Evolutionary conservation across 306 rosid genomes (phyloP), one percentile per base, ranked within the genome.

Genomic region (Cucurbita ficifolia): DNA sequence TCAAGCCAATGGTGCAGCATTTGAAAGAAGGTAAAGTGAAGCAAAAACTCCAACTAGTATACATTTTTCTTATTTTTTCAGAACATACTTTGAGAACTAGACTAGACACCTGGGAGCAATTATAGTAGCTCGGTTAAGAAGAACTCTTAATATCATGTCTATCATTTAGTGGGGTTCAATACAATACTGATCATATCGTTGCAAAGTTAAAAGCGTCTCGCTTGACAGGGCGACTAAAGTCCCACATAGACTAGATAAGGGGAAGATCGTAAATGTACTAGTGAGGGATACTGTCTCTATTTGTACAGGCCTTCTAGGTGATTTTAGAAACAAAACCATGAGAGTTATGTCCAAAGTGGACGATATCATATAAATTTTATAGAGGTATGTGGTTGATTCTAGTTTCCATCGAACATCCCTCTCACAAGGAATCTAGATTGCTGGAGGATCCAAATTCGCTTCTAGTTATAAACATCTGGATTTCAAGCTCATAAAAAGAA

Each of bases 1-100:
- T 90, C 73, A 79, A 76, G 84, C 96, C 98, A 21, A 73, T 92
- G 43, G 96, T 92, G 76, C 82, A 83, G 62, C 85, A 78, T 86
- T 87, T 92, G 48, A 83, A 85, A 58, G 91, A 88, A 88, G 98
- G 98, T 90, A 62, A 73, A 55, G 49, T 18, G 36, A 53, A 50
- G 24, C 67, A 9, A 57, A 68, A 9, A 39, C 53, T 78, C 45
- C 54, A 52, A 54, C 50, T 12, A 8, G 70, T 8, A 42, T 52
- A 21, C 21, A 33, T 53, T 75, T 8, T 49, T 18, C 8, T 36
- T 12, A 10, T 17, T 35, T 1, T 24, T 49, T 13, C 17, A 70
- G 60, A 51, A 35, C 43, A 67, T 10, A 10, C 54, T 64, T 64
- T 40, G 29, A 36, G 29, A 62, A 62, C 50, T 38, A n/a, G 17